Percentiles rank a stretch among this genome's conserved stretches.
These are phyloP conservation scores for Paecilomyces formosus DNA, from an alignment of 2,329 filamentous ascomycete species.

Conservation along the genomic window DNA sequence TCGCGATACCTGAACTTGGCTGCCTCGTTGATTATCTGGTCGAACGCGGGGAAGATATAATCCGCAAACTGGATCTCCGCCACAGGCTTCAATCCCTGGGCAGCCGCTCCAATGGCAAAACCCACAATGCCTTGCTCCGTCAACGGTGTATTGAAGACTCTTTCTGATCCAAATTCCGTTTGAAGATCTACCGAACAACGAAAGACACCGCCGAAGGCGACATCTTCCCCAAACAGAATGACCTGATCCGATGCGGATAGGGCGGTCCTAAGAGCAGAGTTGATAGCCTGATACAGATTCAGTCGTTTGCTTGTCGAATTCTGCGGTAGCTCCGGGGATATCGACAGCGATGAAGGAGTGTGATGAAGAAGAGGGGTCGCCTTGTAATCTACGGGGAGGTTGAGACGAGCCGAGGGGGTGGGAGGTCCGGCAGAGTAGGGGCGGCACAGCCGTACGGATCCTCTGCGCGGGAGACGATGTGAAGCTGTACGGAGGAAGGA, in stretches of 20 bases:
- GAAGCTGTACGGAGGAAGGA: conserved; percentile 3
- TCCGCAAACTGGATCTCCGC: conserved; percentile 96
- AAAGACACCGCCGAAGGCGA: conserved; percentile 95
- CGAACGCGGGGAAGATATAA: conserved; percentile 87
- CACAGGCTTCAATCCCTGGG: conserved; percentile 84
- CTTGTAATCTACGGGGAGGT: conserved; percentile 80
- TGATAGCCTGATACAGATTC: conserved; percentile 92
- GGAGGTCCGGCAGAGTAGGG: conserved; percentile 41
- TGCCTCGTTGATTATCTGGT: conserved; percentile 89
- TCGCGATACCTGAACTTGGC: conserved; percentile 79
- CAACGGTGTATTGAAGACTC: conserved; percentile 94
- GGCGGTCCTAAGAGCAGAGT: conserved; percentile 76
- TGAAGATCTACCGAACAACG: conserved; percentile 86
- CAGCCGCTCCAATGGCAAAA: conserved; percentile 83
- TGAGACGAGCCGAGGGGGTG: conserved; percentile 56
- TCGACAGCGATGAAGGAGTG: conserved; percentile 62
- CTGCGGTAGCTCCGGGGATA: conserved; percentile 65
- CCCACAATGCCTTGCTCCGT: conserved; percentile 92
- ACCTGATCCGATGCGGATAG: conserved; percentile 78
- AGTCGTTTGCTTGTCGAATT: conserved; percentile 70
- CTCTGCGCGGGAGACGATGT: conserved; percentile 3
- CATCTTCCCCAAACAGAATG: conserved; percentile 90
- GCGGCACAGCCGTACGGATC: conserved; percentile 9
- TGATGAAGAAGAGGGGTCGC: conserved; percentile 76
- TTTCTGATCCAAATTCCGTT: conserved; percentile 75